phyloP scores from a whole-genome alignment of 257 asterid species.

The Ballota nigra region DNA sequence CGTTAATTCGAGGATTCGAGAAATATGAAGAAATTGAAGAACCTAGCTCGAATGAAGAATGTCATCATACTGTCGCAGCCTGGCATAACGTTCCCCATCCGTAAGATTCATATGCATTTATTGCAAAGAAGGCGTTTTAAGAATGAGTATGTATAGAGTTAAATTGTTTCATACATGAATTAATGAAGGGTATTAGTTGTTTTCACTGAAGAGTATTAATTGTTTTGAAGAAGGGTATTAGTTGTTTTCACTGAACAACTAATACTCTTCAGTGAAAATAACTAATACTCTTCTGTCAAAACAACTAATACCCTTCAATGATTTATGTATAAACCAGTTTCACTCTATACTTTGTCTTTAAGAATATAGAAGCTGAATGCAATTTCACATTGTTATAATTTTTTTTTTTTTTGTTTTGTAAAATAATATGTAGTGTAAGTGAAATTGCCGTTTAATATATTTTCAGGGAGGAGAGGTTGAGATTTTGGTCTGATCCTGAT shows the following conservation, averaged over 20 bases:
- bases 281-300: too few relatives aligned
- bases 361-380: neutral
- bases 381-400: neutral
- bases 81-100: conserved; percentile 99
- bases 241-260: too few relatives aligned
- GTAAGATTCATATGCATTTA: conserved; percentile 42
- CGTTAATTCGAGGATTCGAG: conserved; percentile 78
- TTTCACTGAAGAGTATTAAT: too few relatives aligned
- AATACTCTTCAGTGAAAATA: too few relatives aligned
- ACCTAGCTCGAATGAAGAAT: conserved; percentile 52
- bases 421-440: neutral
- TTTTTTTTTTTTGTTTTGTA: conserved; percentile 10
- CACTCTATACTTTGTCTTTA: too few relatives aligned
- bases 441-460: neutral
- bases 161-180: too few relatives aligned
- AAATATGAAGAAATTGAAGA: conserved; percentile 68
- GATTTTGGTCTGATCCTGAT: conserved; percentile 99
- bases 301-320: too few relatives aligned
- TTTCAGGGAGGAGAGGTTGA: conserved; percentile 90
- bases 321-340: too few relatives aligned
- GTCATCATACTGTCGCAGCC: conserved; percentile 81
- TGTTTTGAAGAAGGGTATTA: too few relatives aligned
- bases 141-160: too few relatives aligned
- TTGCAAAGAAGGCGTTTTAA: neutral
- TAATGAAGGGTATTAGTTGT: too few relatives aligned